Conservation (phyloP, 106 monocot genomes). For the Vanilla planifolia region DNA sequence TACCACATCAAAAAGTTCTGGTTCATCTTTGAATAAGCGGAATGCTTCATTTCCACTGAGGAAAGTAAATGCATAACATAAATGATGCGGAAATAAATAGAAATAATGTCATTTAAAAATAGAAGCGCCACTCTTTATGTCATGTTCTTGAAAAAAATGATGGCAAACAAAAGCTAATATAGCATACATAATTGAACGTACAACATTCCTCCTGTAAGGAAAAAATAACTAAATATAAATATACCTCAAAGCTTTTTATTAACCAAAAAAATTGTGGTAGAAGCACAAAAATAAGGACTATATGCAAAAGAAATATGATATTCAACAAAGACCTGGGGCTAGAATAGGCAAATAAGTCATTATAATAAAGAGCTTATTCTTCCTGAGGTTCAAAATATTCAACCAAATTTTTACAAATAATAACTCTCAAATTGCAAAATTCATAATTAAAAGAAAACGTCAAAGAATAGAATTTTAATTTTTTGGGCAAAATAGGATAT, state of each 20-base stretch:
- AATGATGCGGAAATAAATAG: neutral
- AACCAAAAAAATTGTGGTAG: no score
- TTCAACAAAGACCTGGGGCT: neutral
- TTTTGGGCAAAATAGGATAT: neutral
- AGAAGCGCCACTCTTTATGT: neutral
- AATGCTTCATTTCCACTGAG: constrained; percentile 84
- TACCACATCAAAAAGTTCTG: constrained; percentile 92
- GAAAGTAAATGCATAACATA: neutral
- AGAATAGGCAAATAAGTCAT: neutral
- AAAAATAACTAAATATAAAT: no score
- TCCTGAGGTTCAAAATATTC: neutral
- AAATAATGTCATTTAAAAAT: neutral
- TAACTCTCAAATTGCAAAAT: neutral
- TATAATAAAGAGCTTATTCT: neutral
- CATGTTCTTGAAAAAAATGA: no score
- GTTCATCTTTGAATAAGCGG: constrained; percentile 74
- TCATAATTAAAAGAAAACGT: neutral
- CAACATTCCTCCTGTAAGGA: no score
- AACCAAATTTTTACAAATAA: neutral
- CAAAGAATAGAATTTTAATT: neutral
- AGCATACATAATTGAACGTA: no score
- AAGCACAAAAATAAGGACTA: no score
- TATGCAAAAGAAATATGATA: neutral
- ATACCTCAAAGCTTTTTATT: no score
- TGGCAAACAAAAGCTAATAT: no score